Evolutionary conservation across 306 rosid genomes (phyloP).

Genomic region (Quercus wislizeni): DNA sequence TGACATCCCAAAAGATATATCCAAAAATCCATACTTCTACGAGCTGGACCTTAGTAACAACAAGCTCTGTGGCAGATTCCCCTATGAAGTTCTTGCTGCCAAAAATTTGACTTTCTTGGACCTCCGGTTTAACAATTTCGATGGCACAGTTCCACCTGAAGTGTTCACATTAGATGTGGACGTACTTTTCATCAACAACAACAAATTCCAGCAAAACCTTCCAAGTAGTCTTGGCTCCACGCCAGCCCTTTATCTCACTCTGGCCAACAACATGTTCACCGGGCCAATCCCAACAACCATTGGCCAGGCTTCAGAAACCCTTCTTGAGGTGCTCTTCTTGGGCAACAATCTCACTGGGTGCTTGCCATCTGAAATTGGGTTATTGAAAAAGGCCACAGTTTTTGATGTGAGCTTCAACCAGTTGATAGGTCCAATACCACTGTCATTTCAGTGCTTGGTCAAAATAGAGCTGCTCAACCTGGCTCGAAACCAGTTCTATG

Average conservation of each 20-base stretch:
- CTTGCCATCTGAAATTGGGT: slow-evolving; percentile 67
- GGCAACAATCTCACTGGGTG: slow-evolving; percentile 57
- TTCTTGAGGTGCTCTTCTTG: slow-evolving; percentile 65
- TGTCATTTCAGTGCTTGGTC: slow-evolving; percentile 57
- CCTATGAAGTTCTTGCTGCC: slow-evolving; percentile 20
- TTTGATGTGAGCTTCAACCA: slow-evolving; percentile 54
- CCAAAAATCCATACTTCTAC: slow-evolving; percentile 27
- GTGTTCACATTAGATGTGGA: slow-evolving; percentile 42
- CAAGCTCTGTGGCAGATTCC: slow-evolving; percentile 38
- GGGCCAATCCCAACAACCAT: slow-evolving; percentile 66
- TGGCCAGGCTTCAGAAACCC: slow-evolving; percentile 32
- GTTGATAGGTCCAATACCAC: slow-evolving; percentile 73
- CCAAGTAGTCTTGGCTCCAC: slow-evolving; percentile 58
- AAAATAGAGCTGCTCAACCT: slow-evolving; percentile 29
- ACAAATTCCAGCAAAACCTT: slow-evolving; percentile 22
- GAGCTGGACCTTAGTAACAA: slow-evolving; percentile 84
- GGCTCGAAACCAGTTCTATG: slow-evolving; percentile 13
- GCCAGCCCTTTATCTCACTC: slow-evolving; percentile 58
- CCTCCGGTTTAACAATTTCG: slow-evolving; percentile 47
- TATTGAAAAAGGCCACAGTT: slow-evolving; percentile 32
- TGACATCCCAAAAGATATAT: slow-evolving; percentile 9
- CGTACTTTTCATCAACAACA: slow-evolving; percentile 71
- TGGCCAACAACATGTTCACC: slow-evolving; percentile 52
- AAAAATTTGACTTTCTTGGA: slow-evolving; percentile 50
- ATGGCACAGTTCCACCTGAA: slow-evolving; percentile 31